These are phyloP conservation scores for Fistulinella cinereoalba DNA, from an alignment of 1,284 basidiomycete genomes.

Conservation along the genomic window DNA sequence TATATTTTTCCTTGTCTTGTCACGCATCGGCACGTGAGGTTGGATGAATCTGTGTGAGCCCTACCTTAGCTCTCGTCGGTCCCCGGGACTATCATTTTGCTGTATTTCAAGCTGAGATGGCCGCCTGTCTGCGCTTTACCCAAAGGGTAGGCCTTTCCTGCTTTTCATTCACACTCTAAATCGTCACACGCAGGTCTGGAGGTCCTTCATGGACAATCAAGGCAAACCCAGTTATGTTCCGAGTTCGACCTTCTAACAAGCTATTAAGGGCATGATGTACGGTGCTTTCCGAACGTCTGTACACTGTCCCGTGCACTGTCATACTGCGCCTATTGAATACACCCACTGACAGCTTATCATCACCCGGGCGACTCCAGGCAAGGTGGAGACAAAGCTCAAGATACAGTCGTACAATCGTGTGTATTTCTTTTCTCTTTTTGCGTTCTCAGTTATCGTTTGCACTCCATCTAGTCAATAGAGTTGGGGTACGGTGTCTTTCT, in stretches of 20 bases:
- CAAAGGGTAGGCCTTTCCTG: slow-evolving; percentile 41
- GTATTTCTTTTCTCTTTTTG: slow-evolving; percentile 21
- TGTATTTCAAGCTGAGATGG: slow-evolving; percentile 40
- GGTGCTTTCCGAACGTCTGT: slow-evolving; percentile 74
- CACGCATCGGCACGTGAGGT: too few species aligned
- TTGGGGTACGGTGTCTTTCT: slow-evolving; percentile 51
- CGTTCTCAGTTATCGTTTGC: background rate
- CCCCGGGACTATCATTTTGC: too few species aligned
- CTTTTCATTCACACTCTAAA: background rate
- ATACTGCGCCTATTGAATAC: background rate
- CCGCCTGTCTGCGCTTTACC: slow-evolving; percentile 67
- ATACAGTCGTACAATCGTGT: slow-evolving; percentile 71
- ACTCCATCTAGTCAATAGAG: slow-evolving; percentile 56
- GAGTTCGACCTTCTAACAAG: slow-evolving; percentile 4
- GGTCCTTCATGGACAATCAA: slow-evolving; percentile 72
- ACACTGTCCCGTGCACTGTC: background rate
- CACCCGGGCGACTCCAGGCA: slow-evolving; percentile 59
- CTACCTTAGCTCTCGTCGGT: too few species aligned
- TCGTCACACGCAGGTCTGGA: slow-evolving; percentile 63
- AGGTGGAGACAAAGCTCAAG: slow-evolving; percentile 63
- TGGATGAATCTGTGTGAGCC: too few species aligned
- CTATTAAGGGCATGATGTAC: slow-evolving; percentile 65
- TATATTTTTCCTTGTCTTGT: too few species aligned
- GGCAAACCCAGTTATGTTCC: slow-evolving; percentile 38
- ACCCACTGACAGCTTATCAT: slow-evolving; percentile 53